Conservation (phyloP, 1,284 basidiomycete species). For the Moesziomyces globuligerus region DNA sequence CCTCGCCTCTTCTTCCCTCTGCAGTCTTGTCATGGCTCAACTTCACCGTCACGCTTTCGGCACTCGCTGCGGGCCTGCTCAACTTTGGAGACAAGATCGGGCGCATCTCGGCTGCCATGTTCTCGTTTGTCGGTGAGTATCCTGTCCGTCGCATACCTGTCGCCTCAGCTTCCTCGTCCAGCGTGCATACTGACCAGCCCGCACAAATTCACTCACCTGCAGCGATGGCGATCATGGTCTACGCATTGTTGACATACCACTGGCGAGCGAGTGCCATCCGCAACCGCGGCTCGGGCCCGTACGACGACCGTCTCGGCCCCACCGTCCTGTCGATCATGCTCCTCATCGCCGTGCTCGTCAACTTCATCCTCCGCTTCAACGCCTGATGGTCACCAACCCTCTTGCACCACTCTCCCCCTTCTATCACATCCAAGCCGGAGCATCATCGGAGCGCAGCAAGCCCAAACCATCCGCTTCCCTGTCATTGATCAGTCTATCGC, state of each 20-base stretch:
- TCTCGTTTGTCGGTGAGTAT: slow-evolving; percentile 84
- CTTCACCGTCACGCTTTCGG: slow-evolving; percentile 67
- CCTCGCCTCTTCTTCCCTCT: background rate
- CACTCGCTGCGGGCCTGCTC: slow-evolving; percentile 65
- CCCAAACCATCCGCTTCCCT: background rate
- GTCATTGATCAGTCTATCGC: background rate
- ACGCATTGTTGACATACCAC: slow-evolving; percentile 93
- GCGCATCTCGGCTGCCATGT: slow-evolving; percentile 90
- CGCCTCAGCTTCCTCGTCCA: background rate
- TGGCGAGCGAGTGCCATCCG: slow-evolving; percentile 95
- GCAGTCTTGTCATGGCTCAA: slow-evolving; percentile 67
- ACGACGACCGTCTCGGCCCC: slow-evolving; percentile 85
- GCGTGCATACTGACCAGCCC: background rate
- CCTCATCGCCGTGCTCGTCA: slow-evolving; percentile 66
- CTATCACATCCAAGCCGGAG: background rate
- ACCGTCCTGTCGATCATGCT: slow-evolving; percentile 66
- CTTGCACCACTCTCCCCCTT: background rate
- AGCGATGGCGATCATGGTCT: slow-evolving; percentile 97
- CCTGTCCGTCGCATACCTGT: background rate
- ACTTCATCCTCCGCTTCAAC: slow-evolving; percentile 67
- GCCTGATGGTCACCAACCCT: slow-evolving; percentile 10
- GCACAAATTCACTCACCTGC: background rate
- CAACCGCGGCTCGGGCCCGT: slow-evolving; percentile 88
- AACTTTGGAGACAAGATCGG: slow-evolving; percentile 73
- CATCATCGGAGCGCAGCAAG: background rate